These are phyloP conservation scores for Geranomyces michiganensis DNA, from an alignment of 192 early-diverging fungal species.

Conservation along the genomic window DNA sequence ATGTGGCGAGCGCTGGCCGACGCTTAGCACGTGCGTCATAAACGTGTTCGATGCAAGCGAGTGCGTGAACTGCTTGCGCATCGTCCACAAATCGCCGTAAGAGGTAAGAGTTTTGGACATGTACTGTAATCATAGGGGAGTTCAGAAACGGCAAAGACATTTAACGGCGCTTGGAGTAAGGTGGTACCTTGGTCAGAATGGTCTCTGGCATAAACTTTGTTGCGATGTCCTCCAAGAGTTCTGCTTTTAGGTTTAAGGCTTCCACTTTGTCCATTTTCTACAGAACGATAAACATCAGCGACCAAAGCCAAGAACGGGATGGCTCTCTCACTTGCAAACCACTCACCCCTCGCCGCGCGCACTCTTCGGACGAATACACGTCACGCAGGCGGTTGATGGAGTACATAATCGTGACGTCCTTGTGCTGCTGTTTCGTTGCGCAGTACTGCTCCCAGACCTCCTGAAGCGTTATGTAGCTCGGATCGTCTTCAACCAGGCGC, in stretches of 20 bases:
- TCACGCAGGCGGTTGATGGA: constrained; percentile 76
- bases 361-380: constrained; percentile 50
- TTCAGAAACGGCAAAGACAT: neutral
- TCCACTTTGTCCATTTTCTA: constrained; percentile 61
- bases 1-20: constrained; percentile 83
- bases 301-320: constrained; percentile 7
- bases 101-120: constrained; percentile 73
- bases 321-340: neutral
- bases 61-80: constrained; percentile 90
- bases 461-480: constrained; percentile 84
- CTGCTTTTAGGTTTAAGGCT: constrained; percentile 75
- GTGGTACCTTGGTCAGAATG: constrained; percentile 74
- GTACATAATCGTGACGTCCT: constrained; percentile 86
- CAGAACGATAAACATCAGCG: neutral
- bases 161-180: neutral
- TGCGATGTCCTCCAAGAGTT: constrained; percentile 86
- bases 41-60: constrained; percentile 89
- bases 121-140: constrained; percentile 47
- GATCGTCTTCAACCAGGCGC: constrained; percentile 91
- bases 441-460: constrained; percentile 94
- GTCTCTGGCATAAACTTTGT: constrained; percentile 82
- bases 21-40: constrained; percentile 89
- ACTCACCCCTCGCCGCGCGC: constrained; percentile 56
- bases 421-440: constrained; percentile 67
- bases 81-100: constrained; percentile 90